Evolutionary conservation across 768 basidiomycete species (phyloP).

Genomic region (Trametes punicea): DNA sequence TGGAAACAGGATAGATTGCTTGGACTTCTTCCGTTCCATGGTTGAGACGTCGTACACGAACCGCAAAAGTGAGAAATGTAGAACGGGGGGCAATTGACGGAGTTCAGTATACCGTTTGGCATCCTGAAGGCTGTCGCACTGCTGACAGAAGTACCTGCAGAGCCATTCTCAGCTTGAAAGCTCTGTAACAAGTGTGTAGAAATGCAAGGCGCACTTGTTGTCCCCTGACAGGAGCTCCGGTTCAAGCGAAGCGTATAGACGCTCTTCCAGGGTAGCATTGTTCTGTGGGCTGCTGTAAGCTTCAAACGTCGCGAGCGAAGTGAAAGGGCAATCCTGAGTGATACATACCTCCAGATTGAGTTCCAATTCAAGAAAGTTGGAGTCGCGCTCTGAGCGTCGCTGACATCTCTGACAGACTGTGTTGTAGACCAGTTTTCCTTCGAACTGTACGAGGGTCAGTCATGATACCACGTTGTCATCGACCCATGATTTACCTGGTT

Average conservation of each 20-base stretch:
- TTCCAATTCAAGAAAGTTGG: slow-evolving; percentile 87
- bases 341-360: slow-evolving; percentile 68
- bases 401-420: slow-evolving; percentile 74
- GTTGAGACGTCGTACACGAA: slow-evolving; percentile 83
- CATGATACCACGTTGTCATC: slow-evolving; percentile 3
- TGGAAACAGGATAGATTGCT: slow-evolving; percentile 79
- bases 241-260: slow-evolving; percentile 60
- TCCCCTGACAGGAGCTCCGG: slow-evolving; percentile 76
- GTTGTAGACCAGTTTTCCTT: slow-evolving; percentile 79
- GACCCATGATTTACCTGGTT: slow-evolving; percentile 53
- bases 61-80: slow-evolving; percentile 91
- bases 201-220: slow-evolving; percentile 59
- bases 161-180: not conserved
- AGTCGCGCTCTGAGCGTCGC: slow-evolving; percentile 60
- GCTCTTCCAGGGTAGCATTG: slow-evolving; percentile 69
- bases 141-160: slow-evolving; percentile 74
- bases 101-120: slow-evolving; percentile 78
- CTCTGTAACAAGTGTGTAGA: not conserved
- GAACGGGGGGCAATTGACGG: slow-evolving; percentile 72
- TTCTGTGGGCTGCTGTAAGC: slow-evolving; percentile 43
- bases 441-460: slow-evolving; percentile 54
- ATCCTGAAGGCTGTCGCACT: slow-evolving; percentile 68
- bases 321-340: not conserved
- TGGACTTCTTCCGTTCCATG: slow-evolving; percentile 84
- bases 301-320: not conserved